Evolutionary conservation across 2,329 filamentous ascomycete genomes (phyloP).

Genomic region (Didymella exigua): DNA sequence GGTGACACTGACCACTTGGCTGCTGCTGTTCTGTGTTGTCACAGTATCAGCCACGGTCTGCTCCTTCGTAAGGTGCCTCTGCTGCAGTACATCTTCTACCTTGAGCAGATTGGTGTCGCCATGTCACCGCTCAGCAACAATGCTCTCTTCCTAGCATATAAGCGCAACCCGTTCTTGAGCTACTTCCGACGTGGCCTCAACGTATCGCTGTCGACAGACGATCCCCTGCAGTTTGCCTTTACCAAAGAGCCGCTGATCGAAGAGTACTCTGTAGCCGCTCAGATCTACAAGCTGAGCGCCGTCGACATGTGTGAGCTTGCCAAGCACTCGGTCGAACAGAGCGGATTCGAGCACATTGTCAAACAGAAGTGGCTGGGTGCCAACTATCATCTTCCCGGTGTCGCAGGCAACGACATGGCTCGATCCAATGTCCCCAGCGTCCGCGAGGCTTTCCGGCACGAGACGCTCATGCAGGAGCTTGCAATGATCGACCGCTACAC

Average conservation of each 20-base stretch:
- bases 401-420: constrained; percentile 85
- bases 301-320: constrained; percentile 99
- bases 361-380: constrained; percentile 91
- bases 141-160: constrained; percentile 92
- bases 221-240: constrained; percentile 96
- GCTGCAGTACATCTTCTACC: constrained; percentile 95
- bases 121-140: constrained; percentile 99
- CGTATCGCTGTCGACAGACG: constrained; percentile 94
- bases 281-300: constrained; percentile 96
- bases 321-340: constrained; percentile 93
- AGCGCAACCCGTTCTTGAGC: constrained; percentile 92
- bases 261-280: constrained; percentile 95
- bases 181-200: constrained; percentile 96
- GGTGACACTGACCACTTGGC: constrained; percentile 96
- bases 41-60: constrained; percentile 96
- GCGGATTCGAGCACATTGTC: constrained; percentile 85
- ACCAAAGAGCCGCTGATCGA: constrained; percentile 98
- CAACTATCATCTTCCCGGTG: constrained; percentile 77
- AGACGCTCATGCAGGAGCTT: constrained; percentile 82
- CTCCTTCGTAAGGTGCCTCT: constrained; percentile 91
- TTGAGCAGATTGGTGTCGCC: constrained; percentile 96
- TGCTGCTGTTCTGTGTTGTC: constrained; percentile 86
- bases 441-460: constrained; percentile 84
- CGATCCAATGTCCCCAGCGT: constrained; percentile 97
- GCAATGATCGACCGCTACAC: constrained; percentile 67